Percentiles rank a stretch among this genome's conserved stretches.
These are phyloP conservation scores for Ceratobasidium theobromae DNA, from an alignment of 1,284 basidiomycete genomes.

Conservation along the genomic window DNA sequence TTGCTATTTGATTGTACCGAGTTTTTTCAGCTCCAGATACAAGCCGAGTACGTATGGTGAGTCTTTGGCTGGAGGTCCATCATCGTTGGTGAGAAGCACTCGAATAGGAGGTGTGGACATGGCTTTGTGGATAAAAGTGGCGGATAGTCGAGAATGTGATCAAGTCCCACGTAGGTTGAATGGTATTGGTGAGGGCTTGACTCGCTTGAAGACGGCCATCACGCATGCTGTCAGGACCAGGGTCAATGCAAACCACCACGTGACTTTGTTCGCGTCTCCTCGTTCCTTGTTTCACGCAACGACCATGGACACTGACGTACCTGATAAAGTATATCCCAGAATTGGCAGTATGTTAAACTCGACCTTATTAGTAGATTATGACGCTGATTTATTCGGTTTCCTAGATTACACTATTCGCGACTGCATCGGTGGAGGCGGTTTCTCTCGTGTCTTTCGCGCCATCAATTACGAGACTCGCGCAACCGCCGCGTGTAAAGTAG, in stretches of 20 bases:
- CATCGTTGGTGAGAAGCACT: constrained; percentile 60
- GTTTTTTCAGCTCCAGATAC: constrained; percentile 64
- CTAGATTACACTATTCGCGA: constrained; percentile 45
- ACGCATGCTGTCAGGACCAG: background rate
- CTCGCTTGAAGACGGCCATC: background rate
- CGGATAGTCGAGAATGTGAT: background rate
- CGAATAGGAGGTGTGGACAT: constrained; percentile 26
- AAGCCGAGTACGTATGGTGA: constrained; percentile 86
- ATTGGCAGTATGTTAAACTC: constrained; percentile 9
- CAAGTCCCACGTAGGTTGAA: background rate
- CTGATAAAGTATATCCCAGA: constrained; percentile 14
- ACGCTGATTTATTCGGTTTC: background rate
- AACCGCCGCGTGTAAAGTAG: constrained; percentile 85
- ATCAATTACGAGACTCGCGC: constrained; percentile 64
- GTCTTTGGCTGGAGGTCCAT: constrained; percentile 76
- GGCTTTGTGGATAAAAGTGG: too few relatives aligned
- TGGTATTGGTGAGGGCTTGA: constrained; percentile 8
- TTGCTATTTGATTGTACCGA: constrained; percentile 52
- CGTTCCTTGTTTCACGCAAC: background rate
- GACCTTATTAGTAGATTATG: background rate
- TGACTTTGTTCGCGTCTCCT: background rate
- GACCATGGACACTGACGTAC: constrained; percentile 14
- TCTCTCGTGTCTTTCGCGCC: constrained; percentile 77
- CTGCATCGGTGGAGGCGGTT: constrained; percentile 81
- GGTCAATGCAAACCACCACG: background rate